A percentile compares a stretch with the other conserved stretches of the same genome.
These are phyloP conservation scores for Canavalia gladiata DNA, from an alignment of 306 rosid species.

Conservation along the genomic window DNA sequence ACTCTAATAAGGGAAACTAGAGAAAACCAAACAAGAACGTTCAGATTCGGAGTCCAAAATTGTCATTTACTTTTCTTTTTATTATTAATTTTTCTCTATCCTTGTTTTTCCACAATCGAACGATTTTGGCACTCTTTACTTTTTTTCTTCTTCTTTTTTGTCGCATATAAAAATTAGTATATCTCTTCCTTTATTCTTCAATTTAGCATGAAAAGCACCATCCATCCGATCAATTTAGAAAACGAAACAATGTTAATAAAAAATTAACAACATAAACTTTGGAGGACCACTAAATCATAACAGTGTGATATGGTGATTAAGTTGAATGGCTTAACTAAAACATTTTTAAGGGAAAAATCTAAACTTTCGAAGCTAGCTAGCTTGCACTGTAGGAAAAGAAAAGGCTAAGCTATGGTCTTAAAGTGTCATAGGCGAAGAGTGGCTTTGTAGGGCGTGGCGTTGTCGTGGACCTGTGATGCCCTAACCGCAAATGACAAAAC, in stretches of 20 bases:
- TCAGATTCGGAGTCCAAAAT: constrained; percentile 39
- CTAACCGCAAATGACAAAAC: constrained; percentile 43
- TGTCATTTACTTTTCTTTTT: constrained; percentile 38
- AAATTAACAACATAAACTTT: constrained; percentile 32
- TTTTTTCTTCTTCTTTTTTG: background rate
- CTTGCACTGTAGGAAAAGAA: constrained; percentile 71
- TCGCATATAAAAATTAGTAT: constrained; percentile 17
- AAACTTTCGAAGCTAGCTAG: constrained; percentile 51
- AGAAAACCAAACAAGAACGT: constrained; percentile 42
- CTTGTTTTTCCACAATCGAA: background rate
- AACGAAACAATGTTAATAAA: constrained; percentile 20
- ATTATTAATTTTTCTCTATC: constrained; percentile 22
- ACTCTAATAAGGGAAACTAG: constrained; percentile 37
- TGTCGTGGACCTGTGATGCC: constrained; percentile 56
- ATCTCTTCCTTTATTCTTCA: constrained; percentile 47
- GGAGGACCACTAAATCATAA: constrained; percentile 84
- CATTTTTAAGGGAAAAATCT: constrained; percentile 41
- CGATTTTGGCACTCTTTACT: background rate
- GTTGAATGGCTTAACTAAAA: constrained; percentile 59
- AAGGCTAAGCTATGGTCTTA: constrained; percentile 69
- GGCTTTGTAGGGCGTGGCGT: constrained; percentile 59
- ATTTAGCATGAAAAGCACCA: constrained; percentile 42
- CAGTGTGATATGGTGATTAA: constrained; percentile 77
- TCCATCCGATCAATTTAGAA: constrained; percentile 43
- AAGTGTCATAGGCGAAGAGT: constrained; percentile 62